Evolutionary conservation across 176 grass and related monocot genomes (phyloP).

Genomic region (Microstegium vimineum): DNA sequence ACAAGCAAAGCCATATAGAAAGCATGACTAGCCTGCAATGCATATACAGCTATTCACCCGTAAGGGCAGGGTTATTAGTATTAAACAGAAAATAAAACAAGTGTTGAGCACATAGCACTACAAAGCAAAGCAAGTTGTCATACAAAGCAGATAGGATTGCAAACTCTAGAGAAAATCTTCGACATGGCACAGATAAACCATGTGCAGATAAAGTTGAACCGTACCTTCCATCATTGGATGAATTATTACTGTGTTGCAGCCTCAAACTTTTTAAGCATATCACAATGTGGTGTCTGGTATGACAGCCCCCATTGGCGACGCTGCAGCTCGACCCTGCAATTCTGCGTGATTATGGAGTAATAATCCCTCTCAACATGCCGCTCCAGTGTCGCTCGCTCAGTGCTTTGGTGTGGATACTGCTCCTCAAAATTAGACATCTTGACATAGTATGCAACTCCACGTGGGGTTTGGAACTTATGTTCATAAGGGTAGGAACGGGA

Average conservation of each 20-base stretch:
- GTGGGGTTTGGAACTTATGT: conserved; percentile 61
- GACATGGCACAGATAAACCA: background rate
- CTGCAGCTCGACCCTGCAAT: conserved; percentile 85
- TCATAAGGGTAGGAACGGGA: conserved; percentile 57
- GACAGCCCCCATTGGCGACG: conserved; percentile 79
- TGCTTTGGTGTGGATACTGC: conserved; percentile 76
- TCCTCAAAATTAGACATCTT: conserved; percentile 80
- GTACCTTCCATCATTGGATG: conserved; percentile 32
- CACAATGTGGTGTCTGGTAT: conserved; percentile 66
- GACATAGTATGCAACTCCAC: conserved; percentile 70
- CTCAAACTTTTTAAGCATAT: conserved; percentile 78
- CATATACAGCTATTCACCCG: background rate
- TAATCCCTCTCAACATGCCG: conserved; percentile 82
- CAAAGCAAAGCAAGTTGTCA: background rate
- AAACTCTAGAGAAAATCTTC: background rate
- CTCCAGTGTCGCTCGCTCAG: conserved; percentile 54
- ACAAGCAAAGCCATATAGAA: background rate
- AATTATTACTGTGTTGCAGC: conserved; percentile 38
- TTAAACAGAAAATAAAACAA: background rate
- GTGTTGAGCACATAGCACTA: background rate
- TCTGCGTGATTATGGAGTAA: conserved; percentile 51
- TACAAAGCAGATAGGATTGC: background rate
- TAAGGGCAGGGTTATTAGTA: background rate
- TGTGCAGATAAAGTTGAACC: conserved; percentile 11
- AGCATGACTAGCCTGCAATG: background rate